Evolutionary conservation across 805 yeast species (phyloP).

Genomic region (Cyberlindnera americana): DNA sequence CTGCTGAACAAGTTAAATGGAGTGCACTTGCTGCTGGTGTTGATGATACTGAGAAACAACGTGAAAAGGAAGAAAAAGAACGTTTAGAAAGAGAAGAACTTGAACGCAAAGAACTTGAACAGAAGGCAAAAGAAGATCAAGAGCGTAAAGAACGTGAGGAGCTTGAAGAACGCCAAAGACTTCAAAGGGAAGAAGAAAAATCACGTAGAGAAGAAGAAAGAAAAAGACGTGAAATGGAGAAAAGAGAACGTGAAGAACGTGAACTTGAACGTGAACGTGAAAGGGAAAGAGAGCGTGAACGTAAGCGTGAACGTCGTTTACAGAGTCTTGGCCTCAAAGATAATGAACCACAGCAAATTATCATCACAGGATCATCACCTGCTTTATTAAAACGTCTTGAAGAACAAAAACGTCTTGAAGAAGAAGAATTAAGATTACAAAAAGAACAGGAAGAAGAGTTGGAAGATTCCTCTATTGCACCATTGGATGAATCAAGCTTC

Average conservation of each 20-base stretch:
- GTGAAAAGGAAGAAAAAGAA: constrained; percentile 7
- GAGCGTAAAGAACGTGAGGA: constrained; percentile 7
- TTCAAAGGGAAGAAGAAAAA: constrained; percentile 1
- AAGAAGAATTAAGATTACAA: neutral
- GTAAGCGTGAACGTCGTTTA: constrained; percentile 12
- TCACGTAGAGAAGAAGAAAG: constrained; percentile 8
- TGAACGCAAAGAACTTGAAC: neutral
- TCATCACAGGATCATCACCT: constrained; percentile 13
- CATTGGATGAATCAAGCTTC: constrained; percentile 20
- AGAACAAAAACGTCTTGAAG: constrained; percentile 10
- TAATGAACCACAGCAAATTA: constrained; percentile 13
- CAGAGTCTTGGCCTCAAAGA: constrained; percentile 10
- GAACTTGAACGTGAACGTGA: constrained; percentile 11
- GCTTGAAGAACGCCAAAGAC: constrained; percentile 3
- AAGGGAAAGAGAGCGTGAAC: constrained; percentile 9
- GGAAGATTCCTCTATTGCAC: constrained; percentile 1
- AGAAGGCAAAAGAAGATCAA: constrained; percentile 4
- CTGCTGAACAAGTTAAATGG: constrained; percentile 12
- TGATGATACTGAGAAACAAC: constrained; percentile 1
- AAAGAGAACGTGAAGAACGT: constrained; percentile 14
- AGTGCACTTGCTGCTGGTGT: constrained; percentile 6
- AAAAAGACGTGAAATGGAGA: constrained; percentile 9
- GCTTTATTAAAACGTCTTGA: constrained; percentile 11
- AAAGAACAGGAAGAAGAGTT: constrained; percentile 3
- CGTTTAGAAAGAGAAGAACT: neutral